These are phyloP conservation scores for Crithidia thermophila DNA, from an alignment of 208 protist genomes.

Conservation along the genomic window DNA sequence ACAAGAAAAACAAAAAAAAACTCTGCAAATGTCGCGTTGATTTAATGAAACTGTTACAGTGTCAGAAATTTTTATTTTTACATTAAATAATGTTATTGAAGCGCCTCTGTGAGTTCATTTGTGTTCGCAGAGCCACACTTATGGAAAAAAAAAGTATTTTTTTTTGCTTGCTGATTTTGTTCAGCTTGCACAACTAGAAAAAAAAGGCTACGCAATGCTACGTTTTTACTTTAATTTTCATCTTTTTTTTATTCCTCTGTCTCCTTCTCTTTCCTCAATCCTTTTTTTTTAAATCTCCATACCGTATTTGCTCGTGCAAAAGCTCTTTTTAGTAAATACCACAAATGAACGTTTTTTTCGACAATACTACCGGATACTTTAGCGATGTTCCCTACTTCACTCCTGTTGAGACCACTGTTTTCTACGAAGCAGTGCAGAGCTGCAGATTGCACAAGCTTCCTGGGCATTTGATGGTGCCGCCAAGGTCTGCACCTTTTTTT, in stretches of 20 bases:
- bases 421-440: conserved; percentile 56
- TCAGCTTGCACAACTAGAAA: too few species aligned
- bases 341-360: conserved; percentile 27
- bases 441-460: conserved; percentile 59
- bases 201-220: too few species aligned
- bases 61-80: background rate
- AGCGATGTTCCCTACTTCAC: conserved; percentile 72
- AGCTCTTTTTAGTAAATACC: conserved; percentile 20
- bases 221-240: background rate
- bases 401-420: conserved; percentile 61
- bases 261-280: too few species aligned
- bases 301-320: background rate
- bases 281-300: background rate
- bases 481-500: conserved; percentile 51
- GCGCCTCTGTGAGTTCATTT: background rate
- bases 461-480: conserved; percentile 49
- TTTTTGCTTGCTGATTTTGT: too few species aligned
- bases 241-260: background rate
- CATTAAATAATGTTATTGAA: background rate
- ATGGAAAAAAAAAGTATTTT: background rate
- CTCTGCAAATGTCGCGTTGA: too few species aligned
- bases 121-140: too few species aligned
- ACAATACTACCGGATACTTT: conserved; percentile 59
- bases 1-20: background rate
- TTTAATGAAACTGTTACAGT: too few species aligned